phyloP scores from a whole-genome alignment of 495 filamentous ascomycete species.

The Astrothelium macrocarpum region DNA sequence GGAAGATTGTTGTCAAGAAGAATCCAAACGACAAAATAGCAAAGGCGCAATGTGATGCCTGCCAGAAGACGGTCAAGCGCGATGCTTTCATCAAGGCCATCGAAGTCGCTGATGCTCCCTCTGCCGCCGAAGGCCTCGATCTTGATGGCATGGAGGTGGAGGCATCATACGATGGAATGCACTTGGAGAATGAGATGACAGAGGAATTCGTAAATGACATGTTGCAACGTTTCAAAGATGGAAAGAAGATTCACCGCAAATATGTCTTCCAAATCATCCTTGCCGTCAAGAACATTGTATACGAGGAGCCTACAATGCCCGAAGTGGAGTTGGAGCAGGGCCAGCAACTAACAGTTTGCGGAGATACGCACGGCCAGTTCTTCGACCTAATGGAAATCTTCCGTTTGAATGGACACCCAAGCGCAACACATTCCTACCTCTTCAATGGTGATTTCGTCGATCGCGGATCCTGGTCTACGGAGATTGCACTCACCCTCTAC shows the following conservation, averaged over 20 bases:
- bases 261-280: conserved; percentile 95
- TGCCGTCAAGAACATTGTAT: conserved; percentile 79
- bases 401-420: conserved; percentile 75
- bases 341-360: conserved; percentile 81
- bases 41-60: conserved; percentile 78
- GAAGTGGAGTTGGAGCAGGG: conserved; percentile 75
- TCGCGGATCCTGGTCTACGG: conserved; percentile 92
- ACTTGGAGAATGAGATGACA: conserved; percentile 76
- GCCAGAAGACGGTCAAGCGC: conserved; percentile 83
- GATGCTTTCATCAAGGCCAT: conserved; percentile 91
- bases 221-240: conserved; percentile 89
- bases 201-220: conserved; percentile 94
- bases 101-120: conserved; percentile 82
- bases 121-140: conserved; percentile 82
- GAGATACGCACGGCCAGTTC: conserved; percentile 98
- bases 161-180: conserved; percentile 71
- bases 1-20: conserved; percentile 80
- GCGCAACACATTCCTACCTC: conserved; percentile 78
- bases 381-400: conserved; percentile 97
- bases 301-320: conserved; percentile 92
- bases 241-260: conserved; percentile 90
- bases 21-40: conserved; percentile 83
- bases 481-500: conserved; percentile 88
- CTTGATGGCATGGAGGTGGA: conserved; percentile 78
- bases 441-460: conserved; percentile 99